phyloP scores from a whole-genome alignment of 768 basidiomycete species.

The Rhizopogon salebrosus region DNA sequence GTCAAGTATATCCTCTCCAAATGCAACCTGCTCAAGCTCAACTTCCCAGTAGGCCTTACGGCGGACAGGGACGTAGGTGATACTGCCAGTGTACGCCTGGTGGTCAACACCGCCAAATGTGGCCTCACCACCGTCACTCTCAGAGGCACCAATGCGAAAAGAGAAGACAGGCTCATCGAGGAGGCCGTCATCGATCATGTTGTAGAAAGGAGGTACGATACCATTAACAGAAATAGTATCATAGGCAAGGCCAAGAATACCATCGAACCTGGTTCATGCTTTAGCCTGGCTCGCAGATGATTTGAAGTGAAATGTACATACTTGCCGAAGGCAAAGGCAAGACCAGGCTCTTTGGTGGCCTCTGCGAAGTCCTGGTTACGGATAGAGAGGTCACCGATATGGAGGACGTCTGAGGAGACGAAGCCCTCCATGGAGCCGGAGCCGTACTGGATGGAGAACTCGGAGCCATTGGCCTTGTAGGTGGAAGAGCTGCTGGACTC shows the following conservation, averaged over 20 bases:
- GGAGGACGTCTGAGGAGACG: slow-evolving; percentile 77
- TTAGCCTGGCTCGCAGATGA: background rate
- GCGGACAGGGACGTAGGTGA: slow-evolving; percentile 85
- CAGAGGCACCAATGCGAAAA: slow-evolving; percentile 86
- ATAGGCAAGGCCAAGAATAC: slow-evolving; percentile 90
- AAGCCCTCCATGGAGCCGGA: slow-evolving; percentile 96
- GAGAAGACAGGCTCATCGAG: slow-evolving; percentile 87
- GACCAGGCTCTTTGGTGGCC: slow-evolving; percentile 92
- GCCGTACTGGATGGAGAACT: slow-evolving; percentile 90
- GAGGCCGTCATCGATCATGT: slow-evolving; percentile 78
- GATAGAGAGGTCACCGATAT: slow-evolving; percentile 80
- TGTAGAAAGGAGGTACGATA: slow-evolving; percentile 92
- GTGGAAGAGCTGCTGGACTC: slow-evolving; percentile 74
- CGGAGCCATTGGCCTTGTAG: slow-evolving; percentile 84
- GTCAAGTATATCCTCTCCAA: slow-evolving; percentile 85
- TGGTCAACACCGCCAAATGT: slow-evolving; percentile 88
- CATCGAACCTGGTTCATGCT: slow-evolving; percentile 68
- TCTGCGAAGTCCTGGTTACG: slow-evolving; percentile 86
- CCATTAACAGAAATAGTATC: slow-evolving; percentile 94
- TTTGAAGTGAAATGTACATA: slow-evolving; percentile 31
- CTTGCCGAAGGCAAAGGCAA: slow-evolving; percentile 96
- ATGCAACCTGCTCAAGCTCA: slow-evolving; percentile 79
- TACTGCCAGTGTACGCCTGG: slow-evolving; percentile 70
- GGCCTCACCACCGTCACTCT: slow-evolving; percentile 86
- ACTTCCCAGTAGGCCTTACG: slow-evolving; percentile 99